These are phyloP conservation scores for Globisporangium nagaii DNA, from an alignment of 352 stramenopile species.

Conservation along the genomic window DNA sequence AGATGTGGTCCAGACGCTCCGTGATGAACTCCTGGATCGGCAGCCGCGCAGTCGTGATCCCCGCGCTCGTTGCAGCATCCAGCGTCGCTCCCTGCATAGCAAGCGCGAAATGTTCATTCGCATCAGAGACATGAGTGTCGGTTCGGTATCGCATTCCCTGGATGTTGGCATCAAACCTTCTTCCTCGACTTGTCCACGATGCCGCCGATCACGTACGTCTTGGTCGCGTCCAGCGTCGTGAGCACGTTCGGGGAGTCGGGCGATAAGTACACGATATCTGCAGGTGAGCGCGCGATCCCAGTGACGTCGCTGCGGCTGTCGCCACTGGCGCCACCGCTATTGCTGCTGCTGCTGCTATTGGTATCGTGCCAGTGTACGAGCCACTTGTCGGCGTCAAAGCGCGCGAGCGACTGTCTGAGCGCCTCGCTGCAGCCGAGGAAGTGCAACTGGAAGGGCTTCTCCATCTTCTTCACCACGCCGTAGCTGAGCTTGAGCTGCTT, in stretches of 20 bases:
- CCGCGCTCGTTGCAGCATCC: constrained; percentile 34
- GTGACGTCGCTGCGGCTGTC: constrained; percentile 16
- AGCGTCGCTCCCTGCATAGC: constrained; percentile 43
- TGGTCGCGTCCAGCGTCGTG: constrained; percentile 42
- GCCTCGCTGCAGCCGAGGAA: constrained; percentile 50
- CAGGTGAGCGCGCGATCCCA: constrained; percentile 21
- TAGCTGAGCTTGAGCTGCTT: constrained; percentile 82
- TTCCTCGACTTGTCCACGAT: constrained; percentile 79
- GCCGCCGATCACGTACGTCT: constrained; percentile 78
- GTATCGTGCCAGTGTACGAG: constrained; percentile 43
- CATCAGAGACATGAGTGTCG: too few species aligned
- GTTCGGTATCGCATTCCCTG: not conserved
- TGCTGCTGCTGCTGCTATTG: not conserved
- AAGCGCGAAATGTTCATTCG: too few species aligned
- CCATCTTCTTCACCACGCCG: constrained; percentile 56
- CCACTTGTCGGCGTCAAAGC: constrained; percentile 64
- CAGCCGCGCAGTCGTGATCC: constrained; percentile 50
- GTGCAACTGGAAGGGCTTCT: constrained; percentile 55
- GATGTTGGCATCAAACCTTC: constrained; percentile 27
- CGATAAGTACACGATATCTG: constrained; percentile 71
- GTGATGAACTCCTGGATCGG: constrained; percentile 72
- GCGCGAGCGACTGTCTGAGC: constrained; percentile 41
- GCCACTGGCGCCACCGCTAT: not conserved
- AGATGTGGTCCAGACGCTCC: constrained; percentile 65
- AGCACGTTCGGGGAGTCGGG: constrained; percentile 69